A percentile compares a stretch with the other conserved stretches of the same genome.
Evolutionary conservation across 2,329 filamentous ascomycete species (phyloP).

Genomic region (Fusarium temperatum): DNA sequence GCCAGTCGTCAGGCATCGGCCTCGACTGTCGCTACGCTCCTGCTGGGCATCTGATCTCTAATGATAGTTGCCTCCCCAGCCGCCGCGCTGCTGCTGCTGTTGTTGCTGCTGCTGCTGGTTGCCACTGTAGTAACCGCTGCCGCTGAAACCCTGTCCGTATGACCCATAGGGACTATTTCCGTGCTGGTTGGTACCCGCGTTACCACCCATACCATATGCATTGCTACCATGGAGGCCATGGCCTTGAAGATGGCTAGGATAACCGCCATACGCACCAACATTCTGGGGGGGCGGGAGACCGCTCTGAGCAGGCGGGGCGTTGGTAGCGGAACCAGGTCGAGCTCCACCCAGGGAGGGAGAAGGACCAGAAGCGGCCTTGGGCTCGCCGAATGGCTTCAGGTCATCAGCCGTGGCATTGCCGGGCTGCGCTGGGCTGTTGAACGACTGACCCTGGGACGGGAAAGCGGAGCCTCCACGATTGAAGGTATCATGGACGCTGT

Average conservation of each 20-base stretch:
- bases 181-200: constrained; percentile 61
- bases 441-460: constrained; percentile 65
- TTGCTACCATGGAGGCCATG: constrained; percentile 64
- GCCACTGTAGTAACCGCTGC: constrained; percentile 57
- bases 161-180: constrained; percentile 63
- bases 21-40: neutral
- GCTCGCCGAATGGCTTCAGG: constrained; percentile 67
- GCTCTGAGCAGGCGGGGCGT: constrained; percentile 57
- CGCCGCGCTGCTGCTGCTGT: constrained; percentile 54
- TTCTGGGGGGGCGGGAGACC: constrained; percentile 66
- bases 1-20: neutral
- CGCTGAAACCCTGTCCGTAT: constrained; percentile 59
- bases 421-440: constrained; percentile 60
- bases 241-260: constrained; percentile 63
- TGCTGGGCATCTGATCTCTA: constrained; percentile 41
- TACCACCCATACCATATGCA: constrained; percentile 64
- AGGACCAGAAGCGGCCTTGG: constrained; percentile 63
- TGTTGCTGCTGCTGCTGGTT: constrained; percentile 52
- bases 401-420: constrained; percentile 58
- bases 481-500: constrained; percentile 65
- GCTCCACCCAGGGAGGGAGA: constrained; percentile 65
- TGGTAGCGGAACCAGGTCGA: constrained; percentile 67
- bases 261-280: constrained; percentile 64
- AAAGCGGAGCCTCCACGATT: constrained; percentile 62
- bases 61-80: constrained; percentile 70